Evolutionary conservation across 164 flowering plant genomes (phyloP).

Genomic region (Kalanchoe fedtschenkoi): DNA sequence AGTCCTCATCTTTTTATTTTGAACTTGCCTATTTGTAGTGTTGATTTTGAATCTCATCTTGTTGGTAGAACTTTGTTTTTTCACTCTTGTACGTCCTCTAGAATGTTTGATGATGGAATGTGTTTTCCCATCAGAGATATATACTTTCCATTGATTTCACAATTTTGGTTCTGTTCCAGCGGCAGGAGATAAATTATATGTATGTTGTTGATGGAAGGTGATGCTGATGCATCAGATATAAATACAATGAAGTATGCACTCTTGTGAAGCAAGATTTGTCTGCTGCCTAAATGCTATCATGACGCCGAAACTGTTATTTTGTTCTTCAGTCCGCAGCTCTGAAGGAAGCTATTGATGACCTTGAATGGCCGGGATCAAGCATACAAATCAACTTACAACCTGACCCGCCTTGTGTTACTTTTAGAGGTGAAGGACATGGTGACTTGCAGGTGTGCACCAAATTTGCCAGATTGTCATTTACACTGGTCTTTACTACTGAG

Average conservation of each 20-base stretch:
- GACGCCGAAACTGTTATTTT: neutral
- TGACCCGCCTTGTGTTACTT: constrained; percentile 64
- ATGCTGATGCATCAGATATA: neutral
- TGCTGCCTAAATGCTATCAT: neutral
- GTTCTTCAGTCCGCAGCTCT: constrained; percentile 67
- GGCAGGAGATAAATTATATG: neutral
- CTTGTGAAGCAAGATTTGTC: neutral
- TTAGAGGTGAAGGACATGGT: constrained; percentile 94
- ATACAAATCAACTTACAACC: constrained; percentile 65
- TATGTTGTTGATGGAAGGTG: neutral
- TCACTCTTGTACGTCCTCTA: neutral
- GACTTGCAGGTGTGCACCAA: constrained; percentile 65
- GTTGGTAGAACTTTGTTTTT: too few relatives aligned
- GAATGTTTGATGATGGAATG: neutral
- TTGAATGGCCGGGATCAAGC: constrained; percentile 98
- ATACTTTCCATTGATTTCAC: too few relatives aligned
- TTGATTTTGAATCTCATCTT: neutral
- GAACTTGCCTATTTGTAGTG: neutral
- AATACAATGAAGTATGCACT: neutral
- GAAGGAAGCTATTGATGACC: constrained; percentile 95
- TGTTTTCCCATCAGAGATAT: too few relatives aligned
- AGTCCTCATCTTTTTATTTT: neutral
- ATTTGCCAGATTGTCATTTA: too few relatives aligned
- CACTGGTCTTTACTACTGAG: too few relatives aligned
- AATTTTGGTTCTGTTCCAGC: too few relatives aligned